phyloP scores from a whole-genome alignment of 176 grass and related monocot species.

The Secale cereale region DNA sequence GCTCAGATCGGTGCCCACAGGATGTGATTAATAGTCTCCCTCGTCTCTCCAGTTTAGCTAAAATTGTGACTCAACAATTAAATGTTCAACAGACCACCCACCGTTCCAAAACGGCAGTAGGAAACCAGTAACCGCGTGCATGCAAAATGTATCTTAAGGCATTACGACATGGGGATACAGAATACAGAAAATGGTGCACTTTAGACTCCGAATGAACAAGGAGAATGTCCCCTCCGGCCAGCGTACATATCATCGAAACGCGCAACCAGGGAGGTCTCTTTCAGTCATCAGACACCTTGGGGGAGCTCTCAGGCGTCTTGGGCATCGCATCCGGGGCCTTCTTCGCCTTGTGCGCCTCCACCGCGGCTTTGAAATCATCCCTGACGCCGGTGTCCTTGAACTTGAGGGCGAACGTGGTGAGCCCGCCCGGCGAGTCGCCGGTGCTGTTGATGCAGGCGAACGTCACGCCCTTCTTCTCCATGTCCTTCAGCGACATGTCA shows the following conservation, averaged over 20 bases:
- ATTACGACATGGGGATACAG: background rate
- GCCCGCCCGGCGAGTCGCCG: constrained; percentile 38
- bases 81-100: constrained; percentile 26
- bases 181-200: background rate
- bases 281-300: constrained; percentile 32
- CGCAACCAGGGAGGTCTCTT: background rate
- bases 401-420: constrained; percentile 75
- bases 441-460: constrained; percentile 87
- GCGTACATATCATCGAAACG: background rate
- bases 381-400: constrained; percentile 66
- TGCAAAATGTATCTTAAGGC: constrained; percentile 7
- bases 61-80: constrained; percentile 13
- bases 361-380: constrained; percentile 56
- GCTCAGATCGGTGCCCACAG: background rate
- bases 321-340: background rate
- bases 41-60: background rate
- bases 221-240: background rate
- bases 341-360: constrained; percentile 39
- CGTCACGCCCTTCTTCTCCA: constrained; percentile 85
- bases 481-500: constrained; percentile 83
- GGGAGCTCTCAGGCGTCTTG: constrained; percentile 44
- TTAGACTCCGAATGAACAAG: constrained; percentile 10
- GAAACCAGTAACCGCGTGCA: constrained; percentile 1
- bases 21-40: background rate
- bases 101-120: constrained; percentile 29